Evolutionary conservation across 164 flowering plant species (phyloP), one percentile per base, ranked within the genome.

Genomic region (Litsea cubeba): DNA sequence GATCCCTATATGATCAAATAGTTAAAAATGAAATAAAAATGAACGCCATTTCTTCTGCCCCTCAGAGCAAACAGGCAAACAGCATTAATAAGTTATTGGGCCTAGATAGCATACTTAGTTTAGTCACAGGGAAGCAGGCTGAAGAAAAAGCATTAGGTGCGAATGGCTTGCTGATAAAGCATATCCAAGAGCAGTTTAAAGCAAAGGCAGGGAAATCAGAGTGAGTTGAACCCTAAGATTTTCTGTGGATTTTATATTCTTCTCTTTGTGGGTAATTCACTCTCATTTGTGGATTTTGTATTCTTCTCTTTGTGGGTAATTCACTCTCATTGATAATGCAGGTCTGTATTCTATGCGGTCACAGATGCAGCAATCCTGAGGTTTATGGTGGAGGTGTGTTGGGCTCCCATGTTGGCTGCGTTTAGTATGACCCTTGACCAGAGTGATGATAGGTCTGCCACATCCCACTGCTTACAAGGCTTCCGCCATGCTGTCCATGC

Each of bases 391-490:
- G 99, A 96, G 77, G 97, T 88, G 65, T 92, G 95, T 84, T 96
- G 99, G 99, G 99, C 95, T 64, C 99, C 99, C 24, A 92, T 96
- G 95, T 86, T 96, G 64, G 99, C 98, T 82, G 99, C 99, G 50
- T 92, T 94, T 77, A 96, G 99, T 80, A 85, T 96, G 75, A 92
- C 94, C 70, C 89, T 96, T 76, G 99, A 94, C 82, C 99, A 92
- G 83, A 96, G 94, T 84, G 98, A 96, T 84, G 97, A 94, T 78
- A 90, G 81, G 82, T 85, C 86, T 62, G 93, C 94, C 72, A 88
- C 94, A 64, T 82, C 82, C 75, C 92, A 88, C 40, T 91, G 95
- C 85, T 84, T 96, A 79, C 91, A 80, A 79, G 98, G 99, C 15
- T 91, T 91, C 75, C 88, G 94, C 50, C 79, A 90, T 88, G 97